phyloP scores from a whole-genome alignment of 2,329 filamentous ascomycete species.

The Clarireedia sp. region DNA sequence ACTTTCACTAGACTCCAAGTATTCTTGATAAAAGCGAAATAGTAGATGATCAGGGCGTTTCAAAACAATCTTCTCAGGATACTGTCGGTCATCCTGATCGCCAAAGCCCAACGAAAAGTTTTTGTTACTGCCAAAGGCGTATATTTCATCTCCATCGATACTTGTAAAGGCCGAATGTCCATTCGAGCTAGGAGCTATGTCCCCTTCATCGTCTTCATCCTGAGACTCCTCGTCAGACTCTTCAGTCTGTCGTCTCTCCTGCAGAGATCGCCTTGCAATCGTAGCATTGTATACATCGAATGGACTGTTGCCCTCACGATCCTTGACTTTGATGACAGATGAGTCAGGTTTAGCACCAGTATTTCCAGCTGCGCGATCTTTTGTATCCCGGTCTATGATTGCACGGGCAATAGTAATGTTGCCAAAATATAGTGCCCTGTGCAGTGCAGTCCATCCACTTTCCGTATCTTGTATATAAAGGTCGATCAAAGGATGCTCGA shows the following conservation, averaged over 20 bases:
- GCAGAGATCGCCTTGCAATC: slow-evolving; percentile 68
- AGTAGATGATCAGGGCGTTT: slow-evolving; percentile 71
- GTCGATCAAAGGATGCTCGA: slow-evolving; percentile 77
- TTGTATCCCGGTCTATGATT: slow-evolving; percentile 68
- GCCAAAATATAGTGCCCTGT: slow-evolving; percentile 82
- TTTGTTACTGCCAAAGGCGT: slow-evolving; percentile 92
- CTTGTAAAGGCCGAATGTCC: slow-evolving; percentile 7
- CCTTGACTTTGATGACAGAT: slow-evolving; percentile 87
- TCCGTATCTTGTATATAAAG: slow-evolving; percentile 81
- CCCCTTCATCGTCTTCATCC: slow-evolving; percentile 38
- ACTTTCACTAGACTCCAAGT: slow-evolving; percentile 37
- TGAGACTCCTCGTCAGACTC: slow-evolving; percentile 39
- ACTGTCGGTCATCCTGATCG: slow-evolving; percentile 93
- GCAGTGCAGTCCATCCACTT: slow-evolving; percentile 92
- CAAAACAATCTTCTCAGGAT: slow-evolving; percentile 74
- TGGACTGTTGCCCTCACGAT: slow-evolving; percentile 87
- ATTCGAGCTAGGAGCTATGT: not conserved
- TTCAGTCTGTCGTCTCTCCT: slow-evolving; percentile 24
- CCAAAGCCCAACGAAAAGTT: slow-evolving; percentile 88
- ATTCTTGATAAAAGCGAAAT: slow-evolving; percentile 63
- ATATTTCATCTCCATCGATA: slow-evolving; percentile 72
- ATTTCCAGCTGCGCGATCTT: slow-evolving; percentile 35
- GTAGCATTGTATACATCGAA: slow-evolving; percentile 89
- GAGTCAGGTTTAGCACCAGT: slow-evolving; percentile 52
- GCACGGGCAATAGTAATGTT: slow-evolving; percentile 80